Conservation (phyloP, 2,329 filamentous ascomycete species). For the Periconia macrospinosa region DNA sequence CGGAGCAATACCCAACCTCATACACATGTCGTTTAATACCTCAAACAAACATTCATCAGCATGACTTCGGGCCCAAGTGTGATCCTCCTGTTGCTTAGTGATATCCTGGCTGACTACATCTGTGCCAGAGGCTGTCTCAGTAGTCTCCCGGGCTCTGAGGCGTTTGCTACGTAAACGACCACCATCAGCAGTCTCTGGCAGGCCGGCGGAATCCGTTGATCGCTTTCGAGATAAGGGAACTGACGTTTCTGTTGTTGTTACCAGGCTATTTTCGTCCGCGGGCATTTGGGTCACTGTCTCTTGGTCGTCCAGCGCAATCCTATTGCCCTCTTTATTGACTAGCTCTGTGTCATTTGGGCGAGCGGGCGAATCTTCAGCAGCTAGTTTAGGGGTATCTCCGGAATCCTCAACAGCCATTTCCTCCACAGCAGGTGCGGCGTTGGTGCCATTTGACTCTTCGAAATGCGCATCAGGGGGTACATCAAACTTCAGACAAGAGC, state of each 20-base stretch:
- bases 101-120: constrained; percentile 56
- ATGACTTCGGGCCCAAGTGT: constrained; percentile 55
- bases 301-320: constrained; percentile 23
- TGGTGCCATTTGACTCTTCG: constrained; percentile 16
- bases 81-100: constrained; percentile 57
- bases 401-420: constrained; percentile 7
- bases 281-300: constrained; percentile 6
- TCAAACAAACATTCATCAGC: constrained; percentile 62
- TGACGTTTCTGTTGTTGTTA: constrained; percentile 34
- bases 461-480: constrained; percentile 39
- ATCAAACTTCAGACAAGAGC: constrained; percentile 45
- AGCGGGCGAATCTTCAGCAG: constrained; percentile 5
- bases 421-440: constrained; percentile 6
- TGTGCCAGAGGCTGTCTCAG: constrained; percentile 48
- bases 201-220: constrained; percentile 61
- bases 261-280: constrained; percentile 14
- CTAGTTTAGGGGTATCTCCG: constrained; percentile 7
- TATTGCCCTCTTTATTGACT: constrained; percentile 13
- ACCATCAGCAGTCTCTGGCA: constrained; percentile 60
- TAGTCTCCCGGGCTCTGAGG: constrained; percentile 61
- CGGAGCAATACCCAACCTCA: constrained; percentile 53
- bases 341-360: background rate
- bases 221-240: constrained; percentile 57
- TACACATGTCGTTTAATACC: constrained; percentile 55
- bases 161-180: constrained; percentile 62